Percentiles rank a stretch among this genome's conserved stretches.
Evolutionary conservation across 345 rosid species (phyloP).

Genomic region (Erucastrum elatum): DNA sequence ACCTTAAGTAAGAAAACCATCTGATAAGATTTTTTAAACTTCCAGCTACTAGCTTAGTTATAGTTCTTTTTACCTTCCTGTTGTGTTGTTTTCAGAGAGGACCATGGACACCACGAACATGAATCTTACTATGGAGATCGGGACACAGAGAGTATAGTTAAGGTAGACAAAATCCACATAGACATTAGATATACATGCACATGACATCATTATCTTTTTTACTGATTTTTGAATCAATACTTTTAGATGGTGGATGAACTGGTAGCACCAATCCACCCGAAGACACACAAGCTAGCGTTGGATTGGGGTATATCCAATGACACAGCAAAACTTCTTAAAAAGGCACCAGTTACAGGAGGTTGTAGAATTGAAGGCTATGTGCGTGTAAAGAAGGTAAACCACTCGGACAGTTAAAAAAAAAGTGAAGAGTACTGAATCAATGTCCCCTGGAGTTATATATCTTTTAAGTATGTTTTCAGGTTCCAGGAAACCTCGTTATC

Average conservation of each 20-base stretch:
- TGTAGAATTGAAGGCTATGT: slow-evolving; percentile 97
- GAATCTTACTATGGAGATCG: slow-evolving; percentile 99
- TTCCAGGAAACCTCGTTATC: slow-evolving; percentile 91
- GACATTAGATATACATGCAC: not conserved
- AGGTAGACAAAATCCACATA: slow-evolving; percentile 48
- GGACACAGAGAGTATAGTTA: slow-evolving; percentile 90
- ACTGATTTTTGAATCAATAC: slow-evolving; percentile 6
- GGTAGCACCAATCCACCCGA: slow-evolving; percentile 66
- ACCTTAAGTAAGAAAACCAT: slow-evolving; percentile 59
- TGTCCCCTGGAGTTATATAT: not conserved
- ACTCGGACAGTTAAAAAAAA: not conserved
- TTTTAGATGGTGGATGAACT: slow-evolving; percentile 68
- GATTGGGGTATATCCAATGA: slow-evolving; percentile 39
- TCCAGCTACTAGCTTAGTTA: slow-evolving; percentile 2
- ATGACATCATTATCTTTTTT: not conserved
- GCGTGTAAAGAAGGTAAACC: slow-evolving; percentile 89
- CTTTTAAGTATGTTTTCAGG: slow-evolving; percentile 50
- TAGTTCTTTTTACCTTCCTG: not conserved
- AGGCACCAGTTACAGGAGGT: slow-evolving; percentile 86
- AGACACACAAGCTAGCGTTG: slow-evolving; percentile 57
- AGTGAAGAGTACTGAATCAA: slow-evolving; percentile 6
- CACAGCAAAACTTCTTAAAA: slow-evolving; percentile 41
- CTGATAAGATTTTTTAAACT: slow-evolving; percentile 14
- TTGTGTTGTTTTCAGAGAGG: slow-evolving; percentile 58
- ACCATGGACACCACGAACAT: slow-evolving; percentile 97